Percentiles rank a stretch among this genome's conserved stretches.
Conservation (phyloP, 345 rosid species). For the Pseudoturritis turrita region DNA sequence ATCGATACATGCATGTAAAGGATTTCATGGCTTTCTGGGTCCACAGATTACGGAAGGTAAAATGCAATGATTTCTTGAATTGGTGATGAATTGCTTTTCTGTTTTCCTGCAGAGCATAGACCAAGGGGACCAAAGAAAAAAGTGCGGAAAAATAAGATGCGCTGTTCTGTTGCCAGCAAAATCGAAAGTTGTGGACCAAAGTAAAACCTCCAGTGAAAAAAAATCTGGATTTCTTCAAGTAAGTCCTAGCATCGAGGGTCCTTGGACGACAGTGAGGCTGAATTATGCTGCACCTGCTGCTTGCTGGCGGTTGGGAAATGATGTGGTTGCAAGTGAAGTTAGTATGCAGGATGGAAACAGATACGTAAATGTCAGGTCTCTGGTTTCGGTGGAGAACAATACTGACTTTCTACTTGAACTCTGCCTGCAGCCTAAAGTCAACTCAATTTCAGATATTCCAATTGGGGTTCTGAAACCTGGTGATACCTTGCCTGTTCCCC, state of each 20-base stretch:
- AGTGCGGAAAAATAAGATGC: slow-evolving; percentile 66
- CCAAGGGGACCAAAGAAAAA: slow-evolving; percentile 36
- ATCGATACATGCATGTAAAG: neutral
- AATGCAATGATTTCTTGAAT: neutral
- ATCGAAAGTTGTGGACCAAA: slow-evolving; percentile 43
- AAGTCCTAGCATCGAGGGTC: slow-evolving; percentile 86
- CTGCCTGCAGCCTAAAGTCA: slow-evolving; percentile 53
- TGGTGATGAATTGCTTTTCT: slow-evolving; percentile 15
- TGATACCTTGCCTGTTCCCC: slow-evolving; percentile 66
- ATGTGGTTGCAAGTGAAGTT: slow-evolving; percentile 94
- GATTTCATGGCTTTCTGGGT: neutral
- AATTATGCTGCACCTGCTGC: slow-evolving; percentile 98
- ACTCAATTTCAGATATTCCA: slow-evolving; percentile 41
- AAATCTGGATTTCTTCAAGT: slow-evolving; percentile 86
- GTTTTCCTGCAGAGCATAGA: slow-evolving; percentile 40
- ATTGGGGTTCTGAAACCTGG: slow-evolving; percentile 72
- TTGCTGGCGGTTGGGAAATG: slow-evolving; percentile 90
- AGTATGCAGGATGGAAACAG: slow-evolving; percentile 72
- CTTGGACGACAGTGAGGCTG: slow-evolving; percentile 94
- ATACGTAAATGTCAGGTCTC: slow-evolving; percentile 81
- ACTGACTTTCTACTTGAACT: slow-evolving; percentile 67
- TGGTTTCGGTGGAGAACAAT: slow-evolving; percentile 68
- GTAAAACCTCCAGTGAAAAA: slow-evolving; percentile 34
- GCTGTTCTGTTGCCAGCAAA: slow-evolving; percentile 57
- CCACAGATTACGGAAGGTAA: neutral